Base-by-base conservation (phyloP, 2,329 filamentous ascomycete species). In the Cercospora sojina region DNA sequence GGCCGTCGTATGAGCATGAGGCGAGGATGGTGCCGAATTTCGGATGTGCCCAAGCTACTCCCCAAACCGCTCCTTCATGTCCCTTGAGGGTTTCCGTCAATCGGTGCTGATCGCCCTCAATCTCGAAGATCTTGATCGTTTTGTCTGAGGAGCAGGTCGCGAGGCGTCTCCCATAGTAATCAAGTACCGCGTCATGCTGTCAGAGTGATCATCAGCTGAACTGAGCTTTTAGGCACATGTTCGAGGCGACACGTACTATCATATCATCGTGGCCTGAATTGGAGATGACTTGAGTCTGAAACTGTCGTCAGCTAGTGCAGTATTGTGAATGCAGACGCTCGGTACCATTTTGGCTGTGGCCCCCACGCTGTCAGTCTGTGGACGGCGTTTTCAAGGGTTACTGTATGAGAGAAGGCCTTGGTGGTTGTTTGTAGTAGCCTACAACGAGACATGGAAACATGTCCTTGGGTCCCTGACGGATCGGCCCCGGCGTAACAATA, bases 101-200 rank as follows among this genome's bases (percentile, higher is more conserved):
- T 70, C 91, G 88, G 81, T 99, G 94, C 73, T 90, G 87, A 74
- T 98, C 93, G 76, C 93, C 92, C 76, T 98, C 94, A 64, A 99
- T 90, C 81, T 99, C 95, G 78, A 97, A 99, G 78, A 99, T 98
- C 84, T 98, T 98, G 84, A 99, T 96, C 57, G 94, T 98, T 79
- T 95, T 93, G 82, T 99, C 95, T 72, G 94, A 97, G 38, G 93
- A 97, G 82, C 95, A 98, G 72, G 95, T 99, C 70, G 95, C 95
- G 74, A 99, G 88, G 77, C 94, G 91, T 73, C 95, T 90, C 77
- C 95, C 95, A 81, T 98, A 99, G 85, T 98, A 99, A 80, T 99
- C 95, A 77, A 99, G 90, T 72, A 96, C 94, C 71, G 95, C 95
- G 87, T 99, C 95, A 81, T 99, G 95, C 94, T 83, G 75, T 92